phyloP scores from a whole-genome alignment of 1,284 basidiomycete species.

The Vanrija sp. region DNA sequence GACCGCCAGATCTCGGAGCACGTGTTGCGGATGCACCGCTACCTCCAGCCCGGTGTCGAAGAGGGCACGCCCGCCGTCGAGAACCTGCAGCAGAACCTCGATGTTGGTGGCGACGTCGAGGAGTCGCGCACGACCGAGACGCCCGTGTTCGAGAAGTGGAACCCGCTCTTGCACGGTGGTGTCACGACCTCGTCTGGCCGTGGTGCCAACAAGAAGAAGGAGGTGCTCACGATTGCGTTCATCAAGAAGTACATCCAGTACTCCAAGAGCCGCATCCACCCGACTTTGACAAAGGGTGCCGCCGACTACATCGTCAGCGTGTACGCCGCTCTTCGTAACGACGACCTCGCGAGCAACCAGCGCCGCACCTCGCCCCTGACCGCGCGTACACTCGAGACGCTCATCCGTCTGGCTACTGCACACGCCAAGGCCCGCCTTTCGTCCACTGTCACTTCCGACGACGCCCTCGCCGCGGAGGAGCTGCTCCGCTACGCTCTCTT shows the following conservation, averaged over 20 bases:
- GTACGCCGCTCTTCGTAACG: conserved; percentile 88
- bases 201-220: conserved; percentile 60
- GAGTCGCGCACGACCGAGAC: conserved; percentile 60
- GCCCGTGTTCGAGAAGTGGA: conserved; percentile 91
- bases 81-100: conserved; percentile 78
- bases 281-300: conserved; percentile 84
- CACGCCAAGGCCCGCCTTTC: conserved; percentile 95
- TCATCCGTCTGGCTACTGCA: conserved; percentile 96
- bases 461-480: conserved; percentile 87
- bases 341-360: conserved; percentile 83
- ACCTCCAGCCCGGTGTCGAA: conserved; percentile 91
- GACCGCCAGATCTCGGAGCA: conserved; percentile 97
- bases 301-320: conserved; percentile 92
- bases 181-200: conserved; percentile 60
- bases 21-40: conserved; percentile 95
- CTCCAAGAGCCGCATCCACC: conserved; percentile 81
- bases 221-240: conserved; percentile 88
- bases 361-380: conserved; percentile 89
- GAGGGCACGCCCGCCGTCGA: conserved; percentile 80
- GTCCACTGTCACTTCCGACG: conserved; percentile 72
- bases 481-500: conserved; percentile 97
- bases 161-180: conserved; percentile 89
- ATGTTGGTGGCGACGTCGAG: conserved; percentile 65
- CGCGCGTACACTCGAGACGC: conserved; percentile 95
- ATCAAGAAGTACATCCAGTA: conserved; percentile 99